Conservation (phyloP, 1,139 yeast species). For the Lizanozyma gosingica region DNA sequence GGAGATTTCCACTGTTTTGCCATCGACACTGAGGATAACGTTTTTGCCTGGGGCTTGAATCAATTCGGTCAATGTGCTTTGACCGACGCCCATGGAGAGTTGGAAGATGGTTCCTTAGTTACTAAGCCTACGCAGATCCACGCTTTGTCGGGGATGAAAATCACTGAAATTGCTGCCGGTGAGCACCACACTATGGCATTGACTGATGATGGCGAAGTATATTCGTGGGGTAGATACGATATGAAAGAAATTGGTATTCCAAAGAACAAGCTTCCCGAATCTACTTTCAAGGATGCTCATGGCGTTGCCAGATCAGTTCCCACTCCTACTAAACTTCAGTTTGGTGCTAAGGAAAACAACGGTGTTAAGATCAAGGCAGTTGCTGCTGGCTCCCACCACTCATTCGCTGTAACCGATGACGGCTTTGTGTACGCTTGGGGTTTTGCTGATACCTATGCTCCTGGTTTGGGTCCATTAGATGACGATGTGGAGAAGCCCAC, state of each 20-base stretch:
- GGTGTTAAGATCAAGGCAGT: constrained; percentile 54
- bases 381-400: constrained; percentile 88
- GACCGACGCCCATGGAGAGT: constrained; percentile 40
- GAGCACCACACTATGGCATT: constrained; percentile 88
- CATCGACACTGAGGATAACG: constrained; percentile 59
- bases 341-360: constrained; percentile 24
- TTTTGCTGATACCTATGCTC: constrained; percentile 91
- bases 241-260: constrained; percentile 88
- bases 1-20: constrained; percentile 98
- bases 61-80: constrained; percentile 96
- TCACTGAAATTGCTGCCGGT: constrained; percentile 74
- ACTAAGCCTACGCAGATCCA: constrained; percentile 69
- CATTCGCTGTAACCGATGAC: constrained; percentile 73
- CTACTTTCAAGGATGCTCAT: constrained; percentile 69
- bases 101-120: constrained; percentile 77
- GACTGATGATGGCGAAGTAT: constrained; percentile 61
- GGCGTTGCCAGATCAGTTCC: constrained; percentile 87
- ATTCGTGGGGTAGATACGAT: constrained; percentile 85
- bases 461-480: constrained; percentile 88
- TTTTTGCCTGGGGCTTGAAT: constrained; percentile 89
- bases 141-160: constrained; percentile 46
- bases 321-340: constrained; percentile 56
- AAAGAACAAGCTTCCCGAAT: constrained; percentile 48
- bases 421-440: constrained; percentile 96
- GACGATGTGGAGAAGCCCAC: constrained; percentile 86